Conservation (phyloP, 2,329 filamentous ascomycete genomes). For the Diaporthe sp. region DNA sequence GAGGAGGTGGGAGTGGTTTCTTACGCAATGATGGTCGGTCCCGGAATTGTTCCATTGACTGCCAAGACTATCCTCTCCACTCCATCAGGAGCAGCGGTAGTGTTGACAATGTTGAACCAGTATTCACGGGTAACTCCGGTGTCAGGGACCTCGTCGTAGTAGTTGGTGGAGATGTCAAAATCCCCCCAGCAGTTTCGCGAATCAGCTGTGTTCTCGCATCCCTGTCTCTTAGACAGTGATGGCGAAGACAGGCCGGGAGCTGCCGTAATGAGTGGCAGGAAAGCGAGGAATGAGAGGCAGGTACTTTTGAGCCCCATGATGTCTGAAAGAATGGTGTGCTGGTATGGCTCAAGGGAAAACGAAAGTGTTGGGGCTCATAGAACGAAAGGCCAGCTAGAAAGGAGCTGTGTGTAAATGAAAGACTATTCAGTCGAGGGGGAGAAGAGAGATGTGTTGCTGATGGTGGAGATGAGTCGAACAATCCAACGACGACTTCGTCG, state of each 20-base stretch:
- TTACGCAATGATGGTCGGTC: conserved; percentile 39
- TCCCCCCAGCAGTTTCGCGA: conserved; percentile 51
- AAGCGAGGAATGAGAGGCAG: conserved; percentile 17
- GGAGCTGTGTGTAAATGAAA: neutral
- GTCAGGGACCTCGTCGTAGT: conserved; percentile 45
- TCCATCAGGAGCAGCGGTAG: conserved; percentile 51
- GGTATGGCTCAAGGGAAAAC: neutral
- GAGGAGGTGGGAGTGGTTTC: conserved; percentile 45
- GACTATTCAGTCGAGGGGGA: neutral
- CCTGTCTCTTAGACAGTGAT: conserved; percentile 8
- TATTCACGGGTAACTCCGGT: conserved; percentile 55
- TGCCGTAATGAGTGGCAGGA: conserved; percentile 17
- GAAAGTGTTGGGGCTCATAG: neutral
- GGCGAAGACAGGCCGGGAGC: conserved; percentile 17
- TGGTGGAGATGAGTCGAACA: neutral
- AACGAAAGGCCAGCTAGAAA: conserved; percentile 2
- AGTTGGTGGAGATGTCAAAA: conserved; percentile 52
- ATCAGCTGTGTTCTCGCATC: conserved; percentile 40
- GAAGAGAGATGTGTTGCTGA: neutral
- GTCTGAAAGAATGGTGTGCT: neutral
- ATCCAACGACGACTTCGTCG: conserved; percentile 6
- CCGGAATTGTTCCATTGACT: conserved; percentile 45
- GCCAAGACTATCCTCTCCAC: conserved; percentile 47
- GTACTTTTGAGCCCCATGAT: conserved; percentile 25
- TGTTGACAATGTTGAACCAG: conserved; percentile 40